Conservation (phyloP, 768 basidiomycete species). For the Trametes cubensis region DNA sequence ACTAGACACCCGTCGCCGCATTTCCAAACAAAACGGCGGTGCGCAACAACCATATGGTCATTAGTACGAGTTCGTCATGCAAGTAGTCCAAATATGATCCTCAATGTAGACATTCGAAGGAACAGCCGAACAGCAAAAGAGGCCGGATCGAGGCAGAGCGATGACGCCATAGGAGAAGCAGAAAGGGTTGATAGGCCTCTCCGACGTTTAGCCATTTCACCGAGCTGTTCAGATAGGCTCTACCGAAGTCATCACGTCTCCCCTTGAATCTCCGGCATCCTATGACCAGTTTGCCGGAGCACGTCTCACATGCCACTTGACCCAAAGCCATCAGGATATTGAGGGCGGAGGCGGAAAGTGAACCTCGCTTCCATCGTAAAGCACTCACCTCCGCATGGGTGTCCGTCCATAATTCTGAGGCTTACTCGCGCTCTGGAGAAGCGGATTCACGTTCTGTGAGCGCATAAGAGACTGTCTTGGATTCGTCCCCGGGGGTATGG, state of each 20-base stretch:
- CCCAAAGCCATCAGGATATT: not conserved
- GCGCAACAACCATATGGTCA: no score
- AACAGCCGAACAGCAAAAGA: no score
- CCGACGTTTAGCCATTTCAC: slow-evolving; percentile 5
- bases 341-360: not conserved
- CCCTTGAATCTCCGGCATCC: not conserved
- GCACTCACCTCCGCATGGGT: slow-evolving; percentile 66
- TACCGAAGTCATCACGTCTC: not conserved
- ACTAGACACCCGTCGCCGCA: no score
- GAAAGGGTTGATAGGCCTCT: no score
- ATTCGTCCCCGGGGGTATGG: slow-evolving; percentile 46
- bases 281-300: no score
- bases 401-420: slow-evolving; percentile 63
- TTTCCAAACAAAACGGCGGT: no score
- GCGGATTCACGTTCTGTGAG: slow-evolving; percentile 67
- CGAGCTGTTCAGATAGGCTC: not conserved
- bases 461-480: slow-evolving; percentile 71
- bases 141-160: no score
- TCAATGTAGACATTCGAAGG: no score
- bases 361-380: no score
- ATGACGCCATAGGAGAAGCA: not conserved
- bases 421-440: slow-evolving; percentile 72
- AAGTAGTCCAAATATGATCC: no score
- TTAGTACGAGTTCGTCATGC: not conserved
- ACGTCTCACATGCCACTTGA: no score